A percentile compares a stretch with the other conserved stretches of the same genome.
Conservation (phyloP, 2,329 filamentous ascomycete genomes). For the Dactylonectria estremocensis region DNA sequence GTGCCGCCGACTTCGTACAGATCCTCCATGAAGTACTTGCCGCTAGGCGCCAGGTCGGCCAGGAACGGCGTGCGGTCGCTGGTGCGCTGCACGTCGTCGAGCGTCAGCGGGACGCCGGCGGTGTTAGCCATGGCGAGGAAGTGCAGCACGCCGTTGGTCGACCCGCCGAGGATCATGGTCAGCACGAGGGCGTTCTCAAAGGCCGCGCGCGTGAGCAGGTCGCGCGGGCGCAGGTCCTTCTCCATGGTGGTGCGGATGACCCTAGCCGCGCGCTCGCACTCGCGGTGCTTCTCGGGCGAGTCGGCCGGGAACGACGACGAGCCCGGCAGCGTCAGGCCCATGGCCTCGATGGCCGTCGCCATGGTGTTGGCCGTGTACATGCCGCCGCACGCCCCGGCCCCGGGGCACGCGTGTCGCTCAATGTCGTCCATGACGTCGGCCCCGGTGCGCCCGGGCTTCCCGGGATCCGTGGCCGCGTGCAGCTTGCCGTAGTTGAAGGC, state of each 20-base stretch:
- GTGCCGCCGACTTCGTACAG: conserved; percentile 89
- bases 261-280: conserved; percentile 86
- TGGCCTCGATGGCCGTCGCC: conserved; percentile 89
- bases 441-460: conserved; percentile 75
- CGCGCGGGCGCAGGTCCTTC: conserved; percentile 84
- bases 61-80: conserved; percentile 89
- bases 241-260: conserved; percentile 87
- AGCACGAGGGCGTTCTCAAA: conserved; percentile 93
- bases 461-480: conserved; percentile 76
- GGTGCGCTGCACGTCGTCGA: conserved; percentile 88
- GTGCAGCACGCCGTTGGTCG: conserved; percentile 90
- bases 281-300: conserved; percentile 86
- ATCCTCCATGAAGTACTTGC: conserved; percentile 90
- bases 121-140: conserved; percentile 92
- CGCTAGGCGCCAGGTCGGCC: conserved; percentile 87
- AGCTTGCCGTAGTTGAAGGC: conserved; percentile 85
- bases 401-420: conserved; percentile 79
- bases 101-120: conserved; percentile 80
- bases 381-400: conserved; percentile 78
- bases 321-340: conserved; percentile 88
- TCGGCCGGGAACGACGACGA: conserved; percentile 87
- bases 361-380: conserved; percentile 97
- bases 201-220: conserved; percentile 83
- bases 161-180: conserved; percentile 93
- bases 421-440: conserved; percentile 89